Conservation (phyloP, 2,329 filamentous ascomycete genomes). For the Arthroderma uncinatum region DNA sequence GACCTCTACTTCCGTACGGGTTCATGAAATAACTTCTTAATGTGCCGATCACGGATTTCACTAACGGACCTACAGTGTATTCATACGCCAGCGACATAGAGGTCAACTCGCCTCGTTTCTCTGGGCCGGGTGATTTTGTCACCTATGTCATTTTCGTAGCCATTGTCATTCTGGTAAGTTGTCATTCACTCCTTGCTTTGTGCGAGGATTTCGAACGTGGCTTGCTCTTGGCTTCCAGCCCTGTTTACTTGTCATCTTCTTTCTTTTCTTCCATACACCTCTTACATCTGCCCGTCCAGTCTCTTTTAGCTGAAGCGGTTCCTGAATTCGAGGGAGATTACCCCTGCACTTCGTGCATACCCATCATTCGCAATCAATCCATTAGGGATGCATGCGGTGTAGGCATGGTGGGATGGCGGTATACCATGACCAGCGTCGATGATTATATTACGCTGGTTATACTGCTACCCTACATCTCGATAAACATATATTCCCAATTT, state of each 20-base stretch:
- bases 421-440: constrained; percentile 45
- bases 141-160: constrained; percentile 68
- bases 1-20: constrained; percentile 60
- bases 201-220: constrained; percentile 4
- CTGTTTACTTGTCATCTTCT: constrained; percentile 16
- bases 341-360: constrained; percentile 52
- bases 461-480: constrained; percentile 52
- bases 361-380: constrained; percentile 56
- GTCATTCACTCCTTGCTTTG: constrained; percentile 5
- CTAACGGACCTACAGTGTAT: constrained; percentile 47
- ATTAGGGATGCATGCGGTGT: constrained; percentile 52
- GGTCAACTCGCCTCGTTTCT: constrained; percentile 58
- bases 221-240: constrained; percentile 8
- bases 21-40: constrained; percentile 12
- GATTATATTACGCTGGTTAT: constrained; percentile 51
- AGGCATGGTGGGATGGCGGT: constrained; percentile 66
- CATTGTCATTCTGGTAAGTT: constrained; percentile 65
- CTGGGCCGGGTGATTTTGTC: constrained; percentile 64
- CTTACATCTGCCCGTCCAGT: constrained; percentile 73
- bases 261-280: constrained; percentile 36
- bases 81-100: constrained; percentile 68
- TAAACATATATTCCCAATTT: constrained; percentile 16
- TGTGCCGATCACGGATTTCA: constrained; percentile 14
- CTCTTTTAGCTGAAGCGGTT: constrained; percentile 63
- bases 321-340: constrained; percentile 74